These are phyloP conservation scores for Corynascus novoguineensis DNA, from an alignment of 495 filamentous ascomycete genomes.

Conservation along the genomic window DNA sequence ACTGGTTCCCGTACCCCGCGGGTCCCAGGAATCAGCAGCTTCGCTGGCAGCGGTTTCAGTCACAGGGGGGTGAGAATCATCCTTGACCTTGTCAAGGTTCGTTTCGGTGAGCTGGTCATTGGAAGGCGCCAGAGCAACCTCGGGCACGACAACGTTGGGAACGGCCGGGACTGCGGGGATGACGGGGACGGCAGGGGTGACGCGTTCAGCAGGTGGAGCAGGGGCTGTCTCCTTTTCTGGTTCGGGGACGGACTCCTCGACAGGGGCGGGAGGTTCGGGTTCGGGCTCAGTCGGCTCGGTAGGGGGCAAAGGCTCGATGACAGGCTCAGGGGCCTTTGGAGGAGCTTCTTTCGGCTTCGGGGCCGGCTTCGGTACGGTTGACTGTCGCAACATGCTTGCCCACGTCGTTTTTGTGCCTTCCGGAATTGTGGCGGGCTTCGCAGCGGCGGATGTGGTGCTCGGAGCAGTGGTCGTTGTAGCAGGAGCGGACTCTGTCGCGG, in stretches of 20 bases:
- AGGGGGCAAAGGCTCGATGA: conserved; percentile 36
- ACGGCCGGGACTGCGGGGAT: conserved; percentile 25
- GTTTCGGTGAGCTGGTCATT: conserved; percentile 82
- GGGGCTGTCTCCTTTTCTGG: conserved; percentile 24
- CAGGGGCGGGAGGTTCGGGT: conserved; percentile 31
- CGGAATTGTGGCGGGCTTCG: conserved; percentile 32
- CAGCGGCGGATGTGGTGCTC: conserved; percentile 19
- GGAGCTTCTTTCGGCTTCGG: conserved; percentile 44
- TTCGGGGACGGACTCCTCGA: conserved; percentile 30
- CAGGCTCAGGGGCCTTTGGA: conserved; percentile 34
- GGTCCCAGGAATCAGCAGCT: conserved; percentile 74
- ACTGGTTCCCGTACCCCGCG: conserved; percentile 47
- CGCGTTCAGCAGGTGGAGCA: conserved; percentile 13
- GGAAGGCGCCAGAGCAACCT: conserved; percentile 56
- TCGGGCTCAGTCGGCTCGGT: conserved; percentile 34
- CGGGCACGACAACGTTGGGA: conserved; percentile 43
- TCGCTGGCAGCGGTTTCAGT: conserved; percentile 89
- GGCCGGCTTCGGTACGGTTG: conserved; percentile 39
- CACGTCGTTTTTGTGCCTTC: conserved; percentile 49
- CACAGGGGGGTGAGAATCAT: conserved; percentile 65
- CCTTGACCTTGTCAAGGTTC: conserved; percentile 84
- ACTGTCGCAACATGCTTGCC: conserved; percentile 52
- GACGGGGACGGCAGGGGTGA: conserved; percentile 9
- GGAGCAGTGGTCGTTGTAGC: conserved; percentile 22
- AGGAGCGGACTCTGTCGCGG: conserved; percentile 10